phyloP scores from a whole-genome alignment of 2,329 filamentous ascomycete genomes.

The Dendrostoma leiphaemia region DNA sequence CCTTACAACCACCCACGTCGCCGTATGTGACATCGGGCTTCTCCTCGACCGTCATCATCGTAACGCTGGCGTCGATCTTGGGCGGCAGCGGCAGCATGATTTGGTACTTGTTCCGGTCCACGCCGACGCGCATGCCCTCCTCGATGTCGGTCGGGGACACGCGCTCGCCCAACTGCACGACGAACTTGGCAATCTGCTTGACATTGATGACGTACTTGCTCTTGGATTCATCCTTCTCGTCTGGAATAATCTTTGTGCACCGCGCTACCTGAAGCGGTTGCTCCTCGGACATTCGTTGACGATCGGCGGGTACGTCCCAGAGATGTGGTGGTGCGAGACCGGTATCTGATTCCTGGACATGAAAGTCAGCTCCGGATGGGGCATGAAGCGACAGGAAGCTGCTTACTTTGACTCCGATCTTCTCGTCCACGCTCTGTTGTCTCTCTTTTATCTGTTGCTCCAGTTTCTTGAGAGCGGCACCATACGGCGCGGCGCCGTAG shows the following conservation, averaged over 20 bases:
- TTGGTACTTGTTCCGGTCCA: constrained; percentile 99
- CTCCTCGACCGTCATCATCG: constrained; percentile 99
- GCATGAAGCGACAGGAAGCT: neutral
- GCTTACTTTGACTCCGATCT: constrained; percentile 81
- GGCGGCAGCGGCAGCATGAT: constrained; percentile 94
- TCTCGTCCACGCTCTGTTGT: constrained; percentile 96
- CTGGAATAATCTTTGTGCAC: constrained; percentile 98
- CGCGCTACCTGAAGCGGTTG: constrained; percentile 95
- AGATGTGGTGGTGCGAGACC: constrained; percentile 96
- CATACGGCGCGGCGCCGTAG: constrained; percentile 95
- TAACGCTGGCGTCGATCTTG: constrained; percentile 98
- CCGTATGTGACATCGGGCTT: constrained; percentile 99
- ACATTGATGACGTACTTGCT: constrained; percentile 99
- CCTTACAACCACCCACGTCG: constrained; percentile 98
- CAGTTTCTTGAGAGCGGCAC: constrained; percentile 89
- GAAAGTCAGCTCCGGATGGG: constrained; percentile 2
- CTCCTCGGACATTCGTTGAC: constrained; percentile 98
- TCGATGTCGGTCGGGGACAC: constrained; percentile 99
- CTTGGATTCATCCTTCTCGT: constrained; percentile 94
- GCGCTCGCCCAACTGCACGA: constrained; percentile 94
- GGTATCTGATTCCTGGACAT: constrained; percentile 85
- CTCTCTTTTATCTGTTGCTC: constrained; percentile 99
- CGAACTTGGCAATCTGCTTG: constrained; percentile 99
- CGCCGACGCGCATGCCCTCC: constrained; percentile 97
- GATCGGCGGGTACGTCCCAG: constrained; percentile 97